A percentile compares a stretch with the other conserved stretches of the same genome.
Evolutionary conservation across 352 stramenopile species (phyloP).

Genomic region (Globisporangium echinulatum): DNA sequence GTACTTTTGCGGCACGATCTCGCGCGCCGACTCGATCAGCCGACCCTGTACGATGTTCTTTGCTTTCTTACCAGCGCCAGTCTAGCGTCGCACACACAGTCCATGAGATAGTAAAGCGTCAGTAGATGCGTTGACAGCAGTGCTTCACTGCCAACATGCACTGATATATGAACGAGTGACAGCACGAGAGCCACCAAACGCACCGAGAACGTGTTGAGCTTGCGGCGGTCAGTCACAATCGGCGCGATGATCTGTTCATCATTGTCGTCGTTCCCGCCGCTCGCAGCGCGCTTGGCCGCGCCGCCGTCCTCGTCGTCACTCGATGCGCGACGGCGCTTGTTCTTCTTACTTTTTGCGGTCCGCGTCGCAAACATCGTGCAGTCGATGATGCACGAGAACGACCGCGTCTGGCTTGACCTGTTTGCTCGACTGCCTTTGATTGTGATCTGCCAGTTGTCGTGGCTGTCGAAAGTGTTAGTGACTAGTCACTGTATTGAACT

Average conservation of each 20-base stretch:
- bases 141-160: no score
- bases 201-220: conserved; percentile 63
- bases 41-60: conserved; percentile 57
- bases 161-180: not conserved
- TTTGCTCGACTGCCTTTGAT: no score
- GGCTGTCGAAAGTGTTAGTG: no score
- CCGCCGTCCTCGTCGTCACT: conserved; percentile 1
- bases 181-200: not conserved
- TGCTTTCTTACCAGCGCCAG: conserved; percentile 38
- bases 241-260: conserved; percentile 22
- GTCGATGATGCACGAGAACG: no score
- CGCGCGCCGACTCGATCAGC: conserved; percentile 60
- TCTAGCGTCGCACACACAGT: conserved; percentile 19
- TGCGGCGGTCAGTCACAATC: conserved; percentile 20
- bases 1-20: conserved; percentile 75
- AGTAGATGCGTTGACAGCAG: no score
- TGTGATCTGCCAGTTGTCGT: no score
- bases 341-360: conserved; percentile 16
- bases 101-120: not conserved
- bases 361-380: conserved; percentile 15
- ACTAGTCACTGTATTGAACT: no score
- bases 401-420: no score
- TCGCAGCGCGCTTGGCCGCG: not conserved
- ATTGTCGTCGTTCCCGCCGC: conserved; percentile 6
- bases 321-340: conserved; percentile 13